Evolutionary conservation across 1,139 yeast genomes (phyloP).

Genomic region (Protomyces inundatus): DNA sequence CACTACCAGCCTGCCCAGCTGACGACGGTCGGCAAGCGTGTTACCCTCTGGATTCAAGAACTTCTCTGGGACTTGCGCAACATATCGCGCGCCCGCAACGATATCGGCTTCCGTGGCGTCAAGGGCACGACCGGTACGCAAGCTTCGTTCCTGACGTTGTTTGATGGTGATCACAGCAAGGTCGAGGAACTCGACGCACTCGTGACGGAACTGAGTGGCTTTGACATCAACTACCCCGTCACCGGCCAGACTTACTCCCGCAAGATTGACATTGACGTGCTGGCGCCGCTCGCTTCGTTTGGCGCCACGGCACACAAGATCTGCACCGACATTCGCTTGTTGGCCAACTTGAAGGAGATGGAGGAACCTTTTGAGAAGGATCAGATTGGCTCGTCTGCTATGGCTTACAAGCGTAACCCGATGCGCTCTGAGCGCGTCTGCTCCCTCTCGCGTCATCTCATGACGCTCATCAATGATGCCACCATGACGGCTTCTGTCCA

Average conservation of each 20-base stretch:
- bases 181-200: constrained; percentile 76
- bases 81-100: constrained; percentile 91
- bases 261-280: constrained; percentile 91
- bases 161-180: constrained; percentile 95
- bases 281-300: constrained; percentile 87
- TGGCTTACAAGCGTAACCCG: constrained; percentile 99
- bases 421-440: constrained; percentile 99
- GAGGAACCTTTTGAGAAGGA: constrained; percentile 98
- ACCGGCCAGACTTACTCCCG: constrained; percentile 98
- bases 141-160: constrained; percentile 87
- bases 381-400: constrained; percentile 96
- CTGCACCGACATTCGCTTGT: constrained; percentile 92
- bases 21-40: constrained; percentile 97
- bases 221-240: constrained; percentile 91
- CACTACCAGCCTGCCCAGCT: constrained; percentile 99
- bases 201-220: constrained; percentile 88
- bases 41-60: constrained; percentile 96
- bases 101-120: constrained; percentile 94
- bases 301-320: constrained; percentile 97
- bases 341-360: constrained; percentile 93
- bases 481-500: constrained; percentile 96
- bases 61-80: constrained; percentile 96
- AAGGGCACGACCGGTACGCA: constrained; percentile 99
- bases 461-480: constrained; percentile 85
- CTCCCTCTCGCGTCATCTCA: constrained; percentile 91